A percentile compares a stretch with the other conserved stretches of the same genome.
Evolutionary conservation across 73 alveolate species (phyloP).

Genomic region (Paramecium pentaurelia): DNA sequence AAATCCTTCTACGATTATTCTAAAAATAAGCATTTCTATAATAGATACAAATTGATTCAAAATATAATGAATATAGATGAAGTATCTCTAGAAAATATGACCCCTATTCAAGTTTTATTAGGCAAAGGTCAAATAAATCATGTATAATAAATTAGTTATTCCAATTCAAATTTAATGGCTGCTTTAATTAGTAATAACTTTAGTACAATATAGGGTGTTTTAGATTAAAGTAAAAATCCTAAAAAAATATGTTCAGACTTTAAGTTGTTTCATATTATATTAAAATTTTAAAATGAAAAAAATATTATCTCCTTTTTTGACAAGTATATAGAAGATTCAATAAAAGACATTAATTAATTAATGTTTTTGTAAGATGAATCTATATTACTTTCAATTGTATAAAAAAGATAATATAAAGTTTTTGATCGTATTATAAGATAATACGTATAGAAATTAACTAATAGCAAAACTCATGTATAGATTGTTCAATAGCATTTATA

Average conservation of each 20-base stretch:
- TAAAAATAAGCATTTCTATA: neutral
- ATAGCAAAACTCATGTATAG: neutral
- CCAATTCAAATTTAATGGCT: neutral
- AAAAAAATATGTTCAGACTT: neutral
- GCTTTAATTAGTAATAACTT: neutral
- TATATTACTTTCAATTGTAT: neutral
- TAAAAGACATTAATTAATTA: neutral
- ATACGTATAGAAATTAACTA: neutral
- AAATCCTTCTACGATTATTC: neutral
- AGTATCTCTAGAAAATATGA: neutral
- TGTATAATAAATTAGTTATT: neutral
- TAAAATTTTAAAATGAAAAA: neutral
- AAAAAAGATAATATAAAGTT: neutral
- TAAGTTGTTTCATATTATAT: neutral
- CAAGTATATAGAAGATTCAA: neutral
- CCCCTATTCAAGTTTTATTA: neutral
- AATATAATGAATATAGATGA: neutral
- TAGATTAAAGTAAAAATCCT: neutral
- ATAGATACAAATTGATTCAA: neutral
- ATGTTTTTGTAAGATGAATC: neutral
- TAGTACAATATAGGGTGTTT: neutral
- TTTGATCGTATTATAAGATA: neutral
- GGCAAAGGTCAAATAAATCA: neutral
- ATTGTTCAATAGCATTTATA: neutral
- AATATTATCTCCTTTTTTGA: neutral